phyloP scores from a whole-genome alignment of 2,329 filamentous ascomycete species.

The Colletotrichum aenigma region DNA sequence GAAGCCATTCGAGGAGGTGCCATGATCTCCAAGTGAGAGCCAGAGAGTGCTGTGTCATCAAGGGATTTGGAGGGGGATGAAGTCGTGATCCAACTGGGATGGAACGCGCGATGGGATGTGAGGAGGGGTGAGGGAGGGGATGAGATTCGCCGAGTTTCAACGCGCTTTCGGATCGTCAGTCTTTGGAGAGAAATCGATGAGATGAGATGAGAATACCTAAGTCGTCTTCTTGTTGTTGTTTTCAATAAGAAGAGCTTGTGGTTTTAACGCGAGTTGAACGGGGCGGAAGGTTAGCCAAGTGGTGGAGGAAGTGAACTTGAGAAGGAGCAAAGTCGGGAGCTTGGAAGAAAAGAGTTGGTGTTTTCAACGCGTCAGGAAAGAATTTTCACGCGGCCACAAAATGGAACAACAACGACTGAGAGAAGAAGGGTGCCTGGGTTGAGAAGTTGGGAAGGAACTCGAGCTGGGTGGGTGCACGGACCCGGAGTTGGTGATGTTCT shows the following conservation, averaged over 20 bases:
- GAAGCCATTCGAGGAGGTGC: not conserved
- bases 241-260: not conserved
- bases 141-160: not conserved
- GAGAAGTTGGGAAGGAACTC: not conserved
- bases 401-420: not conserved
- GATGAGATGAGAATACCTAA: not conserved
- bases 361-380: not conserved
- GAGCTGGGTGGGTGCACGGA: not conserved
- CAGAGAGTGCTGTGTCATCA: not conserved
- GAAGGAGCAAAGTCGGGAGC: not conserved
- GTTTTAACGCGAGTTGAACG: not conserved
- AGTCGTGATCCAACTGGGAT: not conserved
- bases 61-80: not conserved
- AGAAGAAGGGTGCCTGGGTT: not conserved
- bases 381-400: not conserved
- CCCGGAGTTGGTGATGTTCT: not conserved
- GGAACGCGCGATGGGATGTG: not conserved
- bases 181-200: accelerated
- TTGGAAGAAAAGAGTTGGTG: not conserved
- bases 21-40: not conserved
- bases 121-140: not conserved
- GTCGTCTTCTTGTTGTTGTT: not conserved
- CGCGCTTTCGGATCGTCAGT: not conserved
- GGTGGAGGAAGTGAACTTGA: not conserved
- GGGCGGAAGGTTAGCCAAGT: not conserved